These are phyloP conservation scores for Phialophora chinensis DNA, from an alignment of 2,329 filamentous ascomycete species.

Conservation along the genomic window DNA sequence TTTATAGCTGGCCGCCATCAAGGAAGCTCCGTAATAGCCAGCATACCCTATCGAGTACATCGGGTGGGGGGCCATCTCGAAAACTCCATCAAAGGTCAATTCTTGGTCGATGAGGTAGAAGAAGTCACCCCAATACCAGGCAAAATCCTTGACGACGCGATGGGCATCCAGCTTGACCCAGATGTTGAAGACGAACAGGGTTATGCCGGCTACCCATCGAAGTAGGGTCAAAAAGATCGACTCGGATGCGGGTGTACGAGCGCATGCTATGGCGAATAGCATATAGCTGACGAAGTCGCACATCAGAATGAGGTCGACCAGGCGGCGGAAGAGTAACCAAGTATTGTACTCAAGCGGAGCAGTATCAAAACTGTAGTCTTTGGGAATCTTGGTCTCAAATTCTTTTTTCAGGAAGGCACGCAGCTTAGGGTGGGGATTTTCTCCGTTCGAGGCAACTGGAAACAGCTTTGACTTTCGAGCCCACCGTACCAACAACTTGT, in stretches of 20 bases:
- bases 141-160: slow-evolving; percentile 96
- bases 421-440: slow-evolving; percentile 80
- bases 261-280: slow-evolving; percentile 90
- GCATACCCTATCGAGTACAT: slow-evolving; percentile 99
- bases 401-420: slow-evolving; percentile 86
- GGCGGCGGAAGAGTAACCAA: slow-evolving; percentile 92
- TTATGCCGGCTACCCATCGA: slow-evolving; percentile 79
- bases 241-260: slow-evolving; percentile 75
- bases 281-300: slow-evolving; percentile 98
- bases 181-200: slow-evolving; percentile 88
- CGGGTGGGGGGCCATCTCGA: slow-evolving; percentile 97
- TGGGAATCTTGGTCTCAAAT: slow-evolving; percentile 90
- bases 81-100: slow-evolving; percentile 96
- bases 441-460: slow-evolving; percentile 77
- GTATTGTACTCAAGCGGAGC: slow-evolving; percentile 98
- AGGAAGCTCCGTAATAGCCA: slow-evolving; percentile 96
- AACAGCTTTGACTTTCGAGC: slow-evolving; percentile 86
- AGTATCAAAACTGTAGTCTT: slow-evolving; percentile 91
- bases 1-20: slow-evolving; percentile 97
- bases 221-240: slow-evolving; percentile 68
- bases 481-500: slow-evolving; percentile 84
- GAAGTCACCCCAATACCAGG: slow-evolving; percentile 99
- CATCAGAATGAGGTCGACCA: slow-evolving; percentile 97
- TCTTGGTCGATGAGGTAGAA: slow-evolving; percentile 99
- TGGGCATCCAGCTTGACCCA: slow-evolving; percentile 99